Evolutionary conservation across 1,284 basidiomycete genomes (phyloP), one percentile per base, ranked within the genome.

Genomic region (Cystobasidium pallidum): DNA sequence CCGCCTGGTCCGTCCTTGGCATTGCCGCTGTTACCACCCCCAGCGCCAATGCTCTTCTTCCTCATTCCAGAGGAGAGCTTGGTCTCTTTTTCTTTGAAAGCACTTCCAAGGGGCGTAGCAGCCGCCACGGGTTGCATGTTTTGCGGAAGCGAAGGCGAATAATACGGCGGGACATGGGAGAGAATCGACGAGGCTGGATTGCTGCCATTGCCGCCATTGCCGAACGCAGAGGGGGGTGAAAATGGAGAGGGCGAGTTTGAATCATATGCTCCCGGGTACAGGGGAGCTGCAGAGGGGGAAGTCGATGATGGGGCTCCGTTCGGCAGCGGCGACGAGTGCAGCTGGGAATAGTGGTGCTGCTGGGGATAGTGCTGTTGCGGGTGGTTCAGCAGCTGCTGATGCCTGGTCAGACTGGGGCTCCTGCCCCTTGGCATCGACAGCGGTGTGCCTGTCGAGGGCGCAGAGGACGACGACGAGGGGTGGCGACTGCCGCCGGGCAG

Each of bases 371-470:
- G 47, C 10, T 47, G 61, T 47, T 43, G 30, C 8, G 30, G 41
- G 19, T 55, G 52, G 26, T 66, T 49, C 51, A 54, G 15, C 19
- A 32, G 64, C 7, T 47, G 41, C 21, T 66, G 64, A 49, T 66
- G 64, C 41, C 55, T 52, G 24, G 68, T 54, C 30, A 71, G 19
- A 39, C 54, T 59, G 11, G 59, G 36, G 43, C 68, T 71, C 13
- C 68, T 49, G 30, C 64, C 68, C 17, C 68, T 49, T 19, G 54
- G 41, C 55, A 64, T 71, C 24, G 68, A 52, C 7, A 71, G 61
- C 2, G 47, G 43, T 15, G 43, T 45, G 47, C 15, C 32, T 30
- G 15, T 52, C 10, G 59, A 36, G 21, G 67, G 36, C n/a, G 21
- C 26, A 36, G 43, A 67, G n/a, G 55, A 45, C 41, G 54, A 26